Base-by-base conservation (phyloP, 495 filamentous ascomycete genomes). In the Neurospora discreta region DNA sequence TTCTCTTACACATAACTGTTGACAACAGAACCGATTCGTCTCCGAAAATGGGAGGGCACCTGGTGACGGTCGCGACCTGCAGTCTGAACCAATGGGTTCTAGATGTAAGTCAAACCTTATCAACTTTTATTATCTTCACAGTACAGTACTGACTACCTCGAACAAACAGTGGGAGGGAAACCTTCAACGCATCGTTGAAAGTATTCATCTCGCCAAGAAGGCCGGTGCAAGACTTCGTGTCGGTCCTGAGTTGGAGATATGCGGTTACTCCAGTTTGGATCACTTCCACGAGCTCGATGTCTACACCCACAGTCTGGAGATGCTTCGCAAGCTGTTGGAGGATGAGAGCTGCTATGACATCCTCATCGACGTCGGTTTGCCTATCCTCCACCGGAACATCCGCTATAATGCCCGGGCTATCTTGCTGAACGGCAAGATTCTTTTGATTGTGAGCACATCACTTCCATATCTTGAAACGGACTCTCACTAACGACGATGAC, bases 321-420 rank as follows among this genome's bases (percentile, higher is more conserved):
- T 90, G 85, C 84, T 95, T 1, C 83, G 81, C 16, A 75, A 80
- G 46, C 90, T 96, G 52, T 80, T 97, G 20, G 79, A 81, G 30
- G 86, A 96, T 77, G 77, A 85, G 30, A 84, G 84, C 44, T 91
- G 88, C 71, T 84, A 92, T 75, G 91, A 89, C 77, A 97, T 97
- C 75, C 83, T 98, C 30, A 79, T 96, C 9, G 93, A 95, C 78
- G 85, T 94, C 68, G 92, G 90, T 69, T 86, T 93, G 81, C 90
- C 89, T 1, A 82, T 91, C 20, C 80, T 82, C 39, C 92, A 95
- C 79, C 81, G 89, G 33, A 91, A 91, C 72, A 79, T 87, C 43
- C 82, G 88, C 69, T 95, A 90, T 80, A 97, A 97, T 75, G 91
- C 89, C 75, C 85, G 93, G 4, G 84, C 92, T 23, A 88, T 95